phyloP scores from a whole-genome alignment of 768 basidiomycete genomes.

The Kwoniella sp. region DNA sequence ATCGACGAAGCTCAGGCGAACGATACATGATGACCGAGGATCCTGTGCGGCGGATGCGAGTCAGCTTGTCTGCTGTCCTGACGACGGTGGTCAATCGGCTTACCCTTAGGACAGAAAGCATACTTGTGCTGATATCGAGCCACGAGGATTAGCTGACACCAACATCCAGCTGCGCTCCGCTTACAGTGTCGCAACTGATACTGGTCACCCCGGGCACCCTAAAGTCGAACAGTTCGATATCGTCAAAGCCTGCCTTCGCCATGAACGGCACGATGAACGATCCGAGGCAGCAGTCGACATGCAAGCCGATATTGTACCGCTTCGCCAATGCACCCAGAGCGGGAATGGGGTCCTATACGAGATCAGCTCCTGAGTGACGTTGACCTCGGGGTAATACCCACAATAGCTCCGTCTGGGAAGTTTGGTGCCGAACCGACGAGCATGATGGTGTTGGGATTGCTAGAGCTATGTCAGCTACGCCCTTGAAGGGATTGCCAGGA shows the following conservation, averaged over 20 bases:
- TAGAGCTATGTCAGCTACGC: slow-evolving; percentile 40
- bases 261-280: slow-evolving; percentile 93
- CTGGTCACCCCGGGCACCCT: slow-evolving; percentile 83
- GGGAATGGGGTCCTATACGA: slow-evolving; percentile 72
- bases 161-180: neutral
- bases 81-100: too few relatives aligned
- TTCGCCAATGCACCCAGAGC: slow-evolving; percentile 70
- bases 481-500: slow-evolving; percentile 11
- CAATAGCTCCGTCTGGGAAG: slow-evolving; percentile 52
- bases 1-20: slow-evolving; percentile 64
- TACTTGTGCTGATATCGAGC: slow-evolving; percentile 57
- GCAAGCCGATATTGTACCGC: slow-evolving; percentile 72
- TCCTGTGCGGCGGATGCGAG: slow-evolving; percentile 61
- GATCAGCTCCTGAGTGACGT: slow-evolving; percentile 30
- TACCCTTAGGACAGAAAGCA: slow-evolving; percentile 87
- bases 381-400: slow-evolving; percentile 7
- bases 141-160: slow-evolving; percentile 4
- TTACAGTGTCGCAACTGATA: slow-evolving; percentile 73
- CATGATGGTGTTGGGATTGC: slow-evolving; percentile 85
- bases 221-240: slow-evolving; percentile 81
- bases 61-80: too few relatives aligned
- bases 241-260: slow-evolving; percentile 57
- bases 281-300: slow-evolving; percentile 92
- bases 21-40: slow-evolving; percentile 93
- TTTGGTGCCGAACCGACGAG: slow-evolving; percentile 73